phyloP scores from a whole-genome alignment of 495 filamentous ascomycete species.

The Xylaria bambusicola region DNA sequence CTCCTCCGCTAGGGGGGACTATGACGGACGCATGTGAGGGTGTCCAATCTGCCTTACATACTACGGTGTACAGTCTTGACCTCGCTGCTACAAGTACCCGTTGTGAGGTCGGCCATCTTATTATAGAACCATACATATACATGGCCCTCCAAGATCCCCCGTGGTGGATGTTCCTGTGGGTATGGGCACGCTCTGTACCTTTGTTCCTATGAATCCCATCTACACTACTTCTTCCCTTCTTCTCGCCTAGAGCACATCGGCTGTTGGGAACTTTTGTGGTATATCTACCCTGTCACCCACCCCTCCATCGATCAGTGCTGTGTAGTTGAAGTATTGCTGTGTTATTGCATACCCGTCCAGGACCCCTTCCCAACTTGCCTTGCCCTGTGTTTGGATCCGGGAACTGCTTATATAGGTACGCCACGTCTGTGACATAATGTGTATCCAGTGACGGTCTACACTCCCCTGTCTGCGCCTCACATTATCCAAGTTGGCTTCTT shows the following conservation, averaged over 20 bases:
- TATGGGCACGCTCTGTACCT: slow-evolving; percentile 8
- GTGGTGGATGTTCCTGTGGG: slow-evolving; percentile 4
- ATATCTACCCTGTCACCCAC: slow-evolving; percentile 8
- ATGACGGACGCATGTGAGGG: too few relatives aligned
- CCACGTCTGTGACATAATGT: slow-evolving; percentile 18
- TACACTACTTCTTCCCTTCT: background rate
- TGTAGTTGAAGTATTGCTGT: background rate
- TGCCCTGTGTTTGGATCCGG: slow-evolving; percentile 4
- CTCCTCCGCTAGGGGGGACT: too few relatives aligned
- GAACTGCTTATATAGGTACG: background rate
- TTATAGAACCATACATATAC: slow-evolving; percentile 6
- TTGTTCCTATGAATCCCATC: slow-evolving; percentile 2
- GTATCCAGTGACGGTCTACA: background rate
- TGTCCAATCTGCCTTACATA: background rate
- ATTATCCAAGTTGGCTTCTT: slow-evolving; percentile 7
- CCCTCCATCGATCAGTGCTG: background rate
- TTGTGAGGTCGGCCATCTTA: slow-evolving; percentile 2
- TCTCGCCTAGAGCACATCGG: background rate
- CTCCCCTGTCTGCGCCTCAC: slow-evolving; percentile 4
- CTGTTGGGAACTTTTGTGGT: slow-evolving; percentile 9
- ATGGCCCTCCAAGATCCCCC: slow-evolving; percentile 11
- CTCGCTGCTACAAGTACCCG: background rate
- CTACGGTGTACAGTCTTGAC: too few relatives aligned
- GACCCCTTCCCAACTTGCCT: slow-evolving; percentile 11
- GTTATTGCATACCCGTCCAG: background rate